Evolutionary conservation across 176 grass and related monocot species (phyloP).

Genomic region (Musa beccarii): DNA sequence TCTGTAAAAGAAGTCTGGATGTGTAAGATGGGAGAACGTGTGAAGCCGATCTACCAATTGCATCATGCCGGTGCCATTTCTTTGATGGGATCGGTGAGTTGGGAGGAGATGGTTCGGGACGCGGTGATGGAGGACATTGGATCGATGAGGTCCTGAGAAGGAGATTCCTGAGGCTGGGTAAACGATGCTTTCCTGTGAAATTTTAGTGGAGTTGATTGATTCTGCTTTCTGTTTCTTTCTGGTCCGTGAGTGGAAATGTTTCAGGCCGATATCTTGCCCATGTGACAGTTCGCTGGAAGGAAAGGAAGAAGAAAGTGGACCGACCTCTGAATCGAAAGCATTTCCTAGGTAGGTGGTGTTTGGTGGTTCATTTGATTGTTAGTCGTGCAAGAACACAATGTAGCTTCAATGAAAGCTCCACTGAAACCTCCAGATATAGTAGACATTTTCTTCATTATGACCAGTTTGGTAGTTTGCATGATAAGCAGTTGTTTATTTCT

Average conservation of each 20-base stretch:
- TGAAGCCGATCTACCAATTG: conserved; percentile 41
- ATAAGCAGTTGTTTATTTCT: background rate
- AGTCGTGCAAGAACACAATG: background rate
- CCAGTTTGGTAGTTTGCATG: background rate
- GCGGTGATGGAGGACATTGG: conserved; percentile 47
- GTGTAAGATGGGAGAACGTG: conserved; percentile 33
- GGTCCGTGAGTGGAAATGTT: background rate
- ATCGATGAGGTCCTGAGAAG: conserved; percentile 81
- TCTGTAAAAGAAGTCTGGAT: background rate
- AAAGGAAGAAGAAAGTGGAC: conserved; percentile 48
- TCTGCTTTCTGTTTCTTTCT: background rate
- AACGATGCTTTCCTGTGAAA: conserved; percentile 3
- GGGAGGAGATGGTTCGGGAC: conserved; percentile 20
- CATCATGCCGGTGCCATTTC: conserved; percentile 81
- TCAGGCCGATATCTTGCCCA: conserved; percentile 11
- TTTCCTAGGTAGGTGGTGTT: conserved; percentile 40
- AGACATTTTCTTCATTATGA: background rate
- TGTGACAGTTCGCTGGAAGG: conserved; percentile 75
- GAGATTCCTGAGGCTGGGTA: conserved; percentile 79
- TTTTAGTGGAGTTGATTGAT: background rate
- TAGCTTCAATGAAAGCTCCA: background rate
- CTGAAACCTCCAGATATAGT: background rate
- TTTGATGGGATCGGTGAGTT: conserved; percentile 61
- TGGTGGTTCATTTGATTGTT: background rate
- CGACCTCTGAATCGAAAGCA: conserved; percentile 33